A percentile compares a stretch with the other conserved stretches of the same genome.
Conservation (phyloP, 1,284 basidiomycete species). For the Moniliophthora roreri region DNA sequence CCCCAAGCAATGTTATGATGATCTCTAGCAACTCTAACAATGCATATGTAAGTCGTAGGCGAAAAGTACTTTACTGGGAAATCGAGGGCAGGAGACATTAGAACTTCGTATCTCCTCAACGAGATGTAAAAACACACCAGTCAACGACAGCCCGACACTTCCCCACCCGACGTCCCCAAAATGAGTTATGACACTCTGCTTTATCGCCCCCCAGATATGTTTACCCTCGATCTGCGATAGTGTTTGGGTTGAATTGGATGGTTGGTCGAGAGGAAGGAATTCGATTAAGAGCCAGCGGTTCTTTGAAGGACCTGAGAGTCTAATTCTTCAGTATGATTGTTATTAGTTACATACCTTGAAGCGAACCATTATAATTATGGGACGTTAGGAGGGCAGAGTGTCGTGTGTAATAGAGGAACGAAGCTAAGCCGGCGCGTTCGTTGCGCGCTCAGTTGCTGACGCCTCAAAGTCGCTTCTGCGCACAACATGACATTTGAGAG, state of each 20-base stretch:
- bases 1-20: constrained; percentile 75
- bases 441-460: too few relatives aligned
- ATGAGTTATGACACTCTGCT: constrained; percentile 67
- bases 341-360: constrained; percentile 12
- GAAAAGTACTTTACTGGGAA: constrained; percentile 78
- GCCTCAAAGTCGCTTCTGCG: too few relatives aligned
- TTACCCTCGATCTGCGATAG: constrained; percentile 5
- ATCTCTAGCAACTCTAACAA: constrained; percentile 76
- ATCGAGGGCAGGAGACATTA: not conserved
- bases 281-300: constrained; percentile 16
- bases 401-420: not conserved
- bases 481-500: too few relatives aligned
- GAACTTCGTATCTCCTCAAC: not conserved
- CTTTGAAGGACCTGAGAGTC: not conserved
- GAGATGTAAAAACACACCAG: constrained; percentile 42
- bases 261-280: constrained; percentile 10
- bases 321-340: not conserved
- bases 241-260: not conserved
- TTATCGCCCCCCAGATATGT: constrained; percentile 62
- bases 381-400: not conserved
- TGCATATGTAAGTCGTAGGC: constrained; percentile 72
- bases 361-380: constrained; percentile 9
- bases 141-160: constrained; percentile 64
- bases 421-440: too few relatives aligned
- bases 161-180: constrained; percentile 85